Percentiles rank a stretch among this genome's conserved stretches.
Evolutionary conservation across 2,329 filamentous ascomycete species (phyloP).

Genomic region (Colletotrichum sp.): DNA sequence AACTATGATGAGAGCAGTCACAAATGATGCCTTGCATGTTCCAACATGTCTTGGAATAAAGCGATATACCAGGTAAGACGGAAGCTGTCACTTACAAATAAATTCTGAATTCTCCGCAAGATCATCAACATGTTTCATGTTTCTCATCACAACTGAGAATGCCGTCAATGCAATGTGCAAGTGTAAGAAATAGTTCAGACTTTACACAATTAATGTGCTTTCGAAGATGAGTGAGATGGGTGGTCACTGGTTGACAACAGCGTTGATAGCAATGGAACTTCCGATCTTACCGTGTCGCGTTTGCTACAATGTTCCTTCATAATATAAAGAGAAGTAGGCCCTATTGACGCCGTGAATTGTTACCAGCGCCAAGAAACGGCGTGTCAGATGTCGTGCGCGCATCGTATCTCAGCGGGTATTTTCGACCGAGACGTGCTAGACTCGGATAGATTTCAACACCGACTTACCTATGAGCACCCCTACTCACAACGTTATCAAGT

Average conservation of each 20-base stretch:
- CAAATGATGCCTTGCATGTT: background rate
- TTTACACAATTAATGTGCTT: background rate
- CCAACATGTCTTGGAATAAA: background rate
- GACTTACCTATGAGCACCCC: background rate
- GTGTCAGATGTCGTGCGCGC: background rate
- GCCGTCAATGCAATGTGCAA: accelerated
- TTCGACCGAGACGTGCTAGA: accelerated
- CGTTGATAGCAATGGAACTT: no score
- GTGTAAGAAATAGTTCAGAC: background rate
- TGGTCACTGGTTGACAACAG: no score
- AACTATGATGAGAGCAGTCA: background rate
- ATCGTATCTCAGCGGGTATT: background rate
- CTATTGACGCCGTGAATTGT: background rate
- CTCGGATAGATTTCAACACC: background rate
- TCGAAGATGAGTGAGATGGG: no score
- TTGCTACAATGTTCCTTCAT: no score
- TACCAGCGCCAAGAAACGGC: background rate
- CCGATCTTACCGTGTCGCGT: no score
- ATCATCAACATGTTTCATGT: background rate
- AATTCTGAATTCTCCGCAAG: background rate
- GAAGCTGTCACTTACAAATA: background rate
- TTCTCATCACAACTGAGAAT: background rate
- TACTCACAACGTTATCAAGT: background rate
- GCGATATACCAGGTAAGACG: background rate
- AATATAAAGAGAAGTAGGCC: background rate